phyloP scores from a whole-genome alignment of 2,329 filamentous ascomycete species.

The Colletotrichum chrysophilum region DNA sequence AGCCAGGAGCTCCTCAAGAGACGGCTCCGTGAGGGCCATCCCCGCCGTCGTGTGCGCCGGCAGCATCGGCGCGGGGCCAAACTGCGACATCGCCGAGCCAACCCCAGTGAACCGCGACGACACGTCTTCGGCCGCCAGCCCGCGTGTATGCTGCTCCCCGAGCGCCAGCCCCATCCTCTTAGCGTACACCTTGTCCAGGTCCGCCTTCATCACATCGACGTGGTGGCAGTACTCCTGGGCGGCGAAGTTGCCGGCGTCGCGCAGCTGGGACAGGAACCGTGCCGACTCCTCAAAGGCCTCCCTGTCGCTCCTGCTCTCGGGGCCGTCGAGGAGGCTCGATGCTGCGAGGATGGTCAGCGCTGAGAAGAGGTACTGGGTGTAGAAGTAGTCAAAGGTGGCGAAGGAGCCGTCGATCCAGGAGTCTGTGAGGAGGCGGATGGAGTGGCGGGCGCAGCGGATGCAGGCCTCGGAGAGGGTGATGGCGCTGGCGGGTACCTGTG shows the following conservation, averaged over 20 bases:
- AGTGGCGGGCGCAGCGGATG: conserved; percentile 49
- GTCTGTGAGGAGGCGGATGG: conserved; percentile 43
- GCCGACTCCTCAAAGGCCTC: conserved; percentile 43
- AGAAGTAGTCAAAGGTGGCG: conserved; percentile 50
- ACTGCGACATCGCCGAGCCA: neutral
- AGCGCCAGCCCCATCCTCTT: neutral
- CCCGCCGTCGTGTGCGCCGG: conserved; percentile 29
- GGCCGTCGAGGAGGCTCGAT: conserved; percentile 39
- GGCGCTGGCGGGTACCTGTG: conserved; percentile 34
- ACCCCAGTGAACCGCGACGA: neutral
- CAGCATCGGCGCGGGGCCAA: neutral
- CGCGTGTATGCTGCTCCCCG: neutral
- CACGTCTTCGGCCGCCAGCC: neutral
- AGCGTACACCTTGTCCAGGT: neutral
- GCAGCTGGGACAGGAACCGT: conserved; percentile 41
- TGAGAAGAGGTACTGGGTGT: conserved; percentile 53
- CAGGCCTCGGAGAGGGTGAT: conserved; percentile 48
- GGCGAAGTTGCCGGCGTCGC: conserved; percentile 42
- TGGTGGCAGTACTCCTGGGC: conserved; percentile 47
- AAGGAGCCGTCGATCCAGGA: conserved; percentile 53
- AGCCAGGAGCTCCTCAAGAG: conserved; percentile 37
- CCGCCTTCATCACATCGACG: conserved; percentile 36
- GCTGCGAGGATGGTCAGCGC: conserved; percentile 48
- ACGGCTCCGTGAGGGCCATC: conserved; percentile 40
- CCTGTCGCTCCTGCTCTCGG: conserved; percentile 34